phyloP scores from a whole-genome alignment of 768 basidiomycete genomes.

The Leccinum sublutescens region DNA sequence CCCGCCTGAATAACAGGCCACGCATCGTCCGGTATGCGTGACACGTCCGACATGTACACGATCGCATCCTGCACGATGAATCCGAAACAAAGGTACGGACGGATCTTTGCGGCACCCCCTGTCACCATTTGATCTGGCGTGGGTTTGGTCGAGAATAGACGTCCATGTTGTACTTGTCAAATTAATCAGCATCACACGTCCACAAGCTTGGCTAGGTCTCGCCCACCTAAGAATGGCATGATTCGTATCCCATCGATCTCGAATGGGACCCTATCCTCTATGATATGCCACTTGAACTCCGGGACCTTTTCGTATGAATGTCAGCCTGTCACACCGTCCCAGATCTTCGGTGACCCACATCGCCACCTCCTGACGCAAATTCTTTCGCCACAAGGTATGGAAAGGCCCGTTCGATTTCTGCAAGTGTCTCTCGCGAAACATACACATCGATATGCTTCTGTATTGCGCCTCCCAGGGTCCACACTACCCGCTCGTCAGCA shows the following conservation, averaged over 20 bases:
- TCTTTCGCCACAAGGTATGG: conserved; percentile 80
- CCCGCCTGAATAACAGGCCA: conserved; percentile 50
- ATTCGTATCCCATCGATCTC: conserved; percentile 62
- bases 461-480: conserved; percentile 67
- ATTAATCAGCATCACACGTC: conserved; percentile 1
- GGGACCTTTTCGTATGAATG: conserved; percentile 54
- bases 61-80: conserved; percentile 67
- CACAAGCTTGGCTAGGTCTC: background rate
- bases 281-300: conserved; percentile 79
- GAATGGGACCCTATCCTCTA: conserved; percentile 66
- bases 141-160: conserved; percentile 48
- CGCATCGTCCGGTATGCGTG: conserved; percentile 70
- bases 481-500: conserved; percentile 43
- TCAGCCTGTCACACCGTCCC: conserved; percentile 2
- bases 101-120: conserved; percentile 26
- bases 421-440: conserved; percentile 60
- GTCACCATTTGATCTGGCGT: conserved; percentile 22
- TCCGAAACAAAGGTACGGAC: conserved; percentile 66
- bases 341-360: conserved; percentile 42
- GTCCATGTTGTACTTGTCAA: conserved; percentile 68
- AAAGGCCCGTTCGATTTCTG: conserved; percentile 66
- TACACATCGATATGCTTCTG: conserved; percentile 77
- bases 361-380: conserved; percentile 77
- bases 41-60: conserved; percentile 82
- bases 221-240: conserved; percentile 61